phyloP scores from a whole-genome alignment of 177 flowering plant genomes.

The Vitis hybrid region DNA sequence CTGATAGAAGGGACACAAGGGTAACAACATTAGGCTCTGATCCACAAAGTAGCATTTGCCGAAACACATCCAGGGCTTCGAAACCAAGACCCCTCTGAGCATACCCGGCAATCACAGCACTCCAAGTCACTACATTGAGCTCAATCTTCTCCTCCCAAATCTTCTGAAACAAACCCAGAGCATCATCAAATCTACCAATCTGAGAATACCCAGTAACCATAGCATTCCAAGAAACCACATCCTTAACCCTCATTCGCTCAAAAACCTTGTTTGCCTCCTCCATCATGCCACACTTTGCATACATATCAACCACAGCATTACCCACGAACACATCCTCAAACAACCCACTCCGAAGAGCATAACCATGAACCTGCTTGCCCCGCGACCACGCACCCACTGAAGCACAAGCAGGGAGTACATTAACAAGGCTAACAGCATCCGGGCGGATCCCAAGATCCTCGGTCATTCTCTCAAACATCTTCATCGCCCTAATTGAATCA shows the following conservation, averaged over 20 bases:
- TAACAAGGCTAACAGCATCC: slow-evolving; percentile 41
- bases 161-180: slow-evolving; percentile 32
- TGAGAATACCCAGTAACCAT: slow-evolving; percentile 51
- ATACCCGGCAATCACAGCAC: slow-evolving; percentile 7
- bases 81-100: slow-evolving; percentile 6
- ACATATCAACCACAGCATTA: slow-evolving; percentile 1
- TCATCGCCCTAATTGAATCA: slow-evolving; percentile 23
- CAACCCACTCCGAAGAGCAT: slow-evolving; percentile 29
- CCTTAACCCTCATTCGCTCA: slow-evolving; percentile 5
- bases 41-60: neutral
- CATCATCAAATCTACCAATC: slow-evolving; percentile 37
- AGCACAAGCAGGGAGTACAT: slow-evolving; percentile 44
- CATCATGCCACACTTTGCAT: slow-evolving; percentile 2
- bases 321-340: slow-evolving; percentile 28
- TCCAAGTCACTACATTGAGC: slow-evolving; percentile 26
- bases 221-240: slow-evolving; percentile 49
- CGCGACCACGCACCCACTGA: slow-evolving; percentile 10
- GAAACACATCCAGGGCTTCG: slow-evolving; percentile 7
- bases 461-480: slow-evolving; percentile 30
- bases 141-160: slow-evolving; percentile 35
- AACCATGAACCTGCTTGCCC: slow-evolving; percentile 41
- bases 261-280: neutral
- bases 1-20: slow-evolving; percentile 10
- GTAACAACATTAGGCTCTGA: slow-evolving; percentile 9
- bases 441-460: slow-evolving; percentile 15